Evolutionary conservation across 306 rosid species (phyloP), one percentile per base, ranked within the genome.

Genomic region (Rosa chinensis): DNA sequence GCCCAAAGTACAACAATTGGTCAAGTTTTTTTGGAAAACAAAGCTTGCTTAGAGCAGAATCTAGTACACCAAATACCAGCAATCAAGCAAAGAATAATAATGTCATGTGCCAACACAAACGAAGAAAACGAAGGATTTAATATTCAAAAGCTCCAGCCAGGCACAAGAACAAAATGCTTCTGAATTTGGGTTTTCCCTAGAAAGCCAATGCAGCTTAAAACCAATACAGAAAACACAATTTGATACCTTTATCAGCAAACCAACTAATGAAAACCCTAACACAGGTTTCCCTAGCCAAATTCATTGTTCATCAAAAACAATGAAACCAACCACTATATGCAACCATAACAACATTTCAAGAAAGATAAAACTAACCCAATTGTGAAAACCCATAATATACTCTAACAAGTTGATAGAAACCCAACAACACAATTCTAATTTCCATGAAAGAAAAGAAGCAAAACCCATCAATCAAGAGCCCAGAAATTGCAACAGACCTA

Each of bases 401-500:
- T 43, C 37, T 32, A 32, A 32, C 37, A 32, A 32, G 37, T 32
- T 32, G 37, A 56, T 47, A 56, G 47, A 77, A 52, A 52, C 52
- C 75, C 64, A 63, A 3, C 32, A 64, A 25, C 39, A 39, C 66
- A 66, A 67, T 43, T 80, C 70, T 28, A 66, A 56, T 66, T 0
- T 64, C 70, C 6, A 64, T 8, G 2, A 35, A 61, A 45, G 1
- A 37, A 52, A 74, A 49, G 45, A 12, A 66, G 35, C 10, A 21
- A 55, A 23, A 66, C 39, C 56, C 42, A 42, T 18, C 21, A 80
- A 80, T 69, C 68, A 28, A 47, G 53, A 67, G 47, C 23, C 4
- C 42, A 32, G 18, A 70, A 45, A 32, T 50, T 63, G 45, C 40
- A 75, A 85, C 63, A 55, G 21, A 93, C 99, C 99, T 95, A 12